phyloP scores from a whole-genome alignment of 2,329 filamentous ascomycete genomes.

The Bisporella sp. region DNA sequence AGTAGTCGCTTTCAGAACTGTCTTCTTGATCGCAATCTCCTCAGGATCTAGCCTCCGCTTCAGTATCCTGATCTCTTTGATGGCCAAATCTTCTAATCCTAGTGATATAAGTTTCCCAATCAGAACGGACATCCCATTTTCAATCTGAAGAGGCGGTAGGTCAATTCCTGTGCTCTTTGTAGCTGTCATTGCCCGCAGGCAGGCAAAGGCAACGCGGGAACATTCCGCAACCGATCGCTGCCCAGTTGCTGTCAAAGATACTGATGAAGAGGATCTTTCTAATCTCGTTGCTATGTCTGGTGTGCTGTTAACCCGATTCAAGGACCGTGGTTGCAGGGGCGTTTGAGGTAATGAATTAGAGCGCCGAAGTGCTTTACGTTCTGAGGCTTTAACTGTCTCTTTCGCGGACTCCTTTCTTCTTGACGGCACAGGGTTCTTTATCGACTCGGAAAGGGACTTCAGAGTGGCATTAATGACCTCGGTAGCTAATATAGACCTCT shows the following conservation, averaged over 20 bases:
- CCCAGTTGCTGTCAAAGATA: slow-evolving; percentile 23
- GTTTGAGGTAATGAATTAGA: slow-evolving; percentile 53
- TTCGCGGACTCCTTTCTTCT: slow-evolving; percentile 22
- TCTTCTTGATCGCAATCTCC: slow-evolving; percentile 18
- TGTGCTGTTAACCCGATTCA: slow-evolving; percentile 55
- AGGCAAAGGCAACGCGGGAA: slow-evolving; percentile 58
- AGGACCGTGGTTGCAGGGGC: slow-evolving; percentile 52
- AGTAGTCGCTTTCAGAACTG: slow-evolving; percentile 22
- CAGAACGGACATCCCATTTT: slow-evolving; percentile 66
- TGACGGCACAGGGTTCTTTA: slow-evolving; percentile 38
- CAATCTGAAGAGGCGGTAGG: slow-evolving; percentile 60
- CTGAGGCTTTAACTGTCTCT: slow-evolving; percentile 31
- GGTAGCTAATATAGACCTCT: slow-evolving; percentile 62
- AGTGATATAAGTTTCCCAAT: slow-evolving; percentile 58
- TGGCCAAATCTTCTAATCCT: slow-evolving; percentile 58
- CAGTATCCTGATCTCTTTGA: slow-evolving; percentile 60
- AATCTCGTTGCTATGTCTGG: slow-evolving; percentile 43
- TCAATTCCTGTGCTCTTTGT: slow-evolving; percentile 42
- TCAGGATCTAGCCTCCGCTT: slow-evolving; percentile 54
- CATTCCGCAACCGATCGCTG: slow-evolving; percentile 47
- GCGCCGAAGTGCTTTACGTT: slow-evolving; percentile 39
- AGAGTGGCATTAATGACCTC: slow-evolving; percentile 65
- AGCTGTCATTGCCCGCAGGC: slow-evolving; percentile 50
- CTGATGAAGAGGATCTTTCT: slow-evolving; percentile 31
- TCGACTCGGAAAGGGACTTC: slow-evolving; percentile 60